phyloP scores from a whole-genome alignment of 139 green algal genomes.

The Ulvella scutata region DNA sequence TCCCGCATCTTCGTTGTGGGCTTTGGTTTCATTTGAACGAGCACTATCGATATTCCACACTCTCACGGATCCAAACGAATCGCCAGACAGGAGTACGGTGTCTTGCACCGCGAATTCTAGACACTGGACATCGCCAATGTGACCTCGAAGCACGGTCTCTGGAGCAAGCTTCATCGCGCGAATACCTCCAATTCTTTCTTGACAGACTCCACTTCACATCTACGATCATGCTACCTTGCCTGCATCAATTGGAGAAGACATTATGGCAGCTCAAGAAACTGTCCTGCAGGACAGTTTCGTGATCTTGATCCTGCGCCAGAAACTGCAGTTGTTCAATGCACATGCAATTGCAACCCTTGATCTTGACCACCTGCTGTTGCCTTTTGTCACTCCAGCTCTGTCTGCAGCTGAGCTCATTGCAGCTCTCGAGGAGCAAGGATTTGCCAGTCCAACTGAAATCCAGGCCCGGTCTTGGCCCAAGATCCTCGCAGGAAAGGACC shows the following conservation, averaged over 20 bases:
- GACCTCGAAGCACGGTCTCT: not conserved
- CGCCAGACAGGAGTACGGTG: not conserved
- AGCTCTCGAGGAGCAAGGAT: constrained; percentile 19
- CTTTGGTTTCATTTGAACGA: not conserved
- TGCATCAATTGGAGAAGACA: no score
- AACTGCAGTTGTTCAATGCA: no score
- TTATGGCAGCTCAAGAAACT: no score
- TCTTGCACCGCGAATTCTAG: not conserved
- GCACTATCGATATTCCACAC: not conserved
- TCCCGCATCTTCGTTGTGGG: not conserved
- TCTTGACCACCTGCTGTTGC: no score
- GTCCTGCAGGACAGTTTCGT: no score
- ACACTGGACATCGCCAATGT: not conserved
- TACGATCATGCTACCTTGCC: no score
- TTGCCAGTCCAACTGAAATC: constrained; percentile 71
- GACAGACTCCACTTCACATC: no score
- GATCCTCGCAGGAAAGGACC: constrained; percentile 65
- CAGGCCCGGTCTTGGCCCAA: constrained; percentile 78
- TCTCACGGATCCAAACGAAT: not conserved
- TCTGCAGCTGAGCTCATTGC: not conserved
- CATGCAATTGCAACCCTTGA: no score
- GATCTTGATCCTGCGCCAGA: no score
- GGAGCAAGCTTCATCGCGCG: no score
- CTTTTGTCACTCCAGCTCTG: no score
- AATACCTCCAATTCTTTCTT: no score